Evolutionary conservation across 2,329 filamentous ascomycete genomes (phyloP).

Genomic region (Exophiala oligosperma): DNA sequence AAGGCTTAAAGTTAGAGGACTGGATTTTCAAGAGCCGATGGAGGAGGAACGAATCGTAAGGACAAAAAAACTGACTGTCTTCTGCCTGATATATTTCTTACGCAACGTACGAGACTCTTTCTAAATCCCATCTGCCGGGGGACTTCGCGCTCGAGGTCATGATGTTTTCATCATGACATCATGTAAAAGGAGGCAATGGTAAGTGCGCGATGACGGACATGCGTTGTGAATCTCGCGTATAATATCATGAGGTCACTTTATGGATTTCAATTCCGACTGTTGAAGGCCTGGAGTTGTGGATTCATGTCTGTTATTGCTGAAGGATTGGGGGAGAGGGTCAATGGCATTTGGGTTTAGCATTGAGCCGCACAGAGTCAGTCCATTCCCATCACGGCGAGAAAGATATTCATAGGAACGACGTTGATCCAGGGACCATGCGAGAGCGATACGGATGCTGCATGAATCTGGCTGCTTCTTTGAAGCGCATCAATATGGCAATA

Average conservation of each 20-base stretch:
- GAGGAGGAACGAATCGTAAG: background rate
- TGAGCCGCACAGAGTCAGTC: too few species aligned
- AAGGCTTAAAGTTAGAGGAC: background rate
- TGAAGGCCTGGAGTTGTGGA: background rate
- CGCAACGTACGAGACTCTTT: background rate
- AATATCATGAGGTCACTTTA: background rate
- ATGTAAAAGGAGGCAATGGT: constrained; percentile 1
- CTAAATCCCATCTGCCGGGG: background rate
- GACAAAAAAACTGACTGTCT: background rate
- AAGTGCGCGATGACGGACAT: background rate
- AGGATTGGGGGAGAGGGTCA: too few species aligned
- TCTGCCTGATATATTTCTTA: background rate
- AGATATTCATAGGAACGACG: too few species aligned
- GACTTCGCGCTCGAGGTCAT: background rate
- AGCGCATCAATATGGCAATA: too few species aligned
- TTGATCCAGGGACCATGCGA: too few species aligned
- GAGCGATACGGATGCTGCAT: too few species aligned
- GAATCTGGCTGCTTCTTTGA: too few species aligned
- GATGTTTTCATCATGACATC: constrained; percentile 27
- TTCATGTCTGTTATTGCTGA: too few species aligned
- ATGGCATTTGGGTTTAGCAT: too few species aligned
- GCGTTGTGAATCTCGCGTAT: background rate
- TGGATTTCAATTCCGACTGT: background rate
- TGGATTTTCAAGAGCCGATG: background rate
- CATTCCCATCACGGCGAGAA: too few species aligned